Evolutionary conservation across 2,329 filamentous ascomycete species (phyloP).

Genomic region (Fusarium solani-melongenae): DNA sequence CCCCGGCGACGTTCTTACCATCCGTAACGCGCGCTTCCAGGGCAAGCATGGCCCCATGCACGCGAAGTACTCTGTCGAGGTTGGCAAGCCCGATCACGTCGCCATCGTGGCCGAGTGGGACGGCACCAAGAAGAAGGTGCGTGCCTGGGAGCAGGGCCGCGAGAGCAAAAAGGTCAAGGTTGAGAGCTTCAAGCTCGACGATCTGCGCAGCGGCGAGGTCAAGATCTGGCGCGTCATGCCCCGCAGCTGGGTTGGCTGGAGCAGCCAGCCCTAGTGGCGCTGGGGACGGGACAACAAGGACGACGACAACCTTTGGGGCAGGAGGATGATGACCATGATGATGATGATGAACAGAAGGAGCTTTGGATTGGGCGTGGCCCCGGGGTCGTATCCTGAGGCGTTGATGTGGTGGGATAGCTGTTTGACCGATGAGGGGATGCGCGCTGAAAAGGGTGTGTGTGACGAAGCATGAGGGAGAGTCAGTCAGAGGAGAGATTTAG

Average conservation of each 20-base stretch:
- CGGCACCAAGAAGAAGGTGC: conserved; percentile 96
- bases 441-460: conserved; percentile 12
- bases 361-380: conserved; percentile 13
- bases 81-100: conserved; percentile 90
- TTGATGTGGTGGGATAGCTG: conserved; percentile 25
- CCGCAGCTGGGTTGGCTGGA: conserved; percentile 92
- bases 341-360: conserved; percentile 27
- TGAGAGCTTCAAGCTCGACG: conserved; percentile 94
- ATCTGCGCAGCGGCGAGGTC: conserved; percentile 92
- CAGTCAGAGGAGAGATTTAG: conserved; percentile 32
- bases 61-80: conserved; percentile 89
- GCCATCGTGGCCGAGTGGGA: conserved; percentile 96
- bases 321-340: conserved; percentile 22
- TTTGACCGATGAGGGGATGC: conserved; percentile 4
- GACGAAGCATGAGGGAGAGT: conserved; percentile 7
- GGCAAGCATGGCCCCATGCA: conserved; percentile 97
- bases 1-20: conserved; percentile 89
- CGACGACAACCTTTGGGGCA: conserved; percentile 15
- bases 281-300: conserved; percentile 31
- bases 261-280: conserved; percentile 65
- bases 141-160: conserved; percentile 93
- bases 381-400: conserved; percentile 24
- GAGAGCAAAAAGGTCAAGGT: conserved; percentile 94
- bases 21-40: conserved; percentile 94
- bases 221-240: conserved; percentile 98